Conservation (phyloP, 495 filamentous ascomycete species). For the Podospora pseudopauciseta region DNA sequence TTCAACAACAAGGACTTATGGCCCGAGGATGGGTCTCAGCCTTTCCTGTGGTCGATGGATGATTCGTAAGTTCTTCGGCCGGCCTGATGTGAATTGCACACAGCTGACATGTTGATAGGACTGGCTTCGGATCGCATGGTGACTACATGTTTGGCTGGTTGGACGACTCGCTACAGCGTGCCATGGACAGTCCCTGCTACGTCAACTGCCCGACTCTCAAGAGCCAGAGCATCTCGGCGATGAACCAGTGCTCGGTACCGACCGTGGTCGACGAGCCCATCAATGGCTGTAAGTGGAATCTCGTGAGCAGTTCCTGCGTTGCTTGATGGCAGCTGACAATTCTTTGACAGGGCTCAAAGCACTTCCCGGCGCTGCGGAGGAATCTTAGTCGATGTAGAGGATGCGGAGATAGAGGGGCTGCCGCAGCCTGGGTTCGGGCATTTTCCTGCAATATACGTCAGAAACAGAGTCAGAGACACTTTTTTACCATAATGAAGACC, state of each 20-base stretch:
- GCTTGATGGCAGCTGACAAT: neutral
- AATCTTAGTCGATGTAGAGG: neutral
- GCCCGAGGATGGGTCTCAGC: slow-evolving; percentile 44
- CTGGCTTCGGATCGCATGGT: slow-evolving; percentile 36
- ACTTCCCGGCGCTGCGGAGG: slow-evolving; percentile 7
- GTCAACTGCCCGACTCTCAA: slow-evolving; percentile 39
- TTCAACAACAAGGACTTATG: slow-evolving; percentile 39
- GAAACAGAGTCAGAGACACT: neutral
- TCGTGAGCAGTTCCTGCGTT: neutral
- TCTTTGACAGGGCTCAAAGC: slow-evolving; percentile 9
- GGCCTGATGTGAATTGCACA: neutral
- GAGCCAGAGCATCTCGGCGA: slow-evolving; percentile 30
- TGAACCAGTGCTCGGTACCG: slow-evolving; percentile 35
- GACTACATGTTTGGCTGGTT: slow-evolving; percentile 45
- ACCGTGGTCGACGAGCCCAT: slow-evolving; percentile 26
- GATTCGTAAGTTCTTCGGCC: slow-evolving; percentile 15
- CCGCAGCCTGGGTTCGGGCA: neutral
- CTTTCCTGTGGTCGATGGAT: slow-evolving; percentile 47
- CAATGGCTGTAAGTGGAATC: slow-evolving; percentile 27
- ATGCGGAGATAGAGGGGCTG: neutral
- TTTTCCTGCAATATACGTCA: neutral
- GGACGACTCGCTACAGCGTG: slow-evolving; percentile 37
- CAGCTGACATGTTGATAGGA: slow-evolving; percentile 18
- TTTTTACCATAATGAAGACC: neutral
- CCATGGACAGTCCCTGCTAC: slow-evolving; percentile 39